Evolutionary conservation across 306 rosid genomes (phyloP), one percentile per base, ranked within the genome.

Genomic region (Elaeagnus macrophylla): DNA sequence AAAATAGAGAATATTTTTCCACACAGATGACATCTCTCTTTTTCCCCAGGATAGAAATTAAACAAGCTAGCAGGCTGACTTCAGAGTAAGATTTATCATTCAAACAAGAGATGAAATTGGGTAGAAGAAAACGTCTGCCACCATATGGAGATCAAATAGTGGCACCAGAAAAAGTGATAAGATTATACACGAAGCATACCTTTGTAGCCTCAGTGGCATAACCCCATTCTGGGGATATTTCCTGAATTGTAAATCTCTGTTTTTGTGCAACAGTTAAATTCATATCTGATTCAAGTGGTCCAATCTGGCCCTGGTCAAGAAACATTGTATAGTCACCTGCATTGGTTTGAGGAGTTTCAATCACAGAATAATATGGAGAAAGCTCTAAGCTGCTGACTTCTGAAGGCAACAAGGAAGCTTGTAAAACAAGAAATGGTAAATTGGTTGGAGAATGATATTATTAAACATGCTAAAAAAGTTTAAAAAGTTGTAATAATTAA

Each of bases 191-290:
- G 70, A 54, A 39, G 50, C 66, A 55, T 65, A 87, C 99, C 96
- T 87, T 84, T 50, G 95, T 75, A 16, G 72, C 40, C 75, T 84
- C 96, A 36, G 73, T 57, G 53, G 93, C 77, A 77, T 73, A 83
- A 59, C 94, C 86, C 80, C 83, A 79, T 66, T 80, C 96, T 49
- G 99, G 99, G 56, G 83, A 83, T 73, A 93, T 76, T 65, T 78
- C 84, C 47, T 4, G 78, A 58, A 93, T 84, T 20, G 78, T 60
- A 72, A 93, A 93, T 68, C 75, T 93, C 64, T 75, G 94, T 63
- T 81, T 72, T 76, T 76, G 91, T 48, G 70, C 71, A 55, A 77
- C 65, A 13, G 83, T 77, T 78, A 80, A 75, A 53, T 64, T 75
- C 59, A 81, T 57, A 60, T 67, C 80, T 46, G 63, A 56, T 52